A percentile compares a stretch with the other conserved stretches of the same genome.
These are phyloP conservation scores for Aspergillus egyptiacus DNA, from an alignment of 495 filamentous ascomycete species.

Conservation along the genomic window DNA sequence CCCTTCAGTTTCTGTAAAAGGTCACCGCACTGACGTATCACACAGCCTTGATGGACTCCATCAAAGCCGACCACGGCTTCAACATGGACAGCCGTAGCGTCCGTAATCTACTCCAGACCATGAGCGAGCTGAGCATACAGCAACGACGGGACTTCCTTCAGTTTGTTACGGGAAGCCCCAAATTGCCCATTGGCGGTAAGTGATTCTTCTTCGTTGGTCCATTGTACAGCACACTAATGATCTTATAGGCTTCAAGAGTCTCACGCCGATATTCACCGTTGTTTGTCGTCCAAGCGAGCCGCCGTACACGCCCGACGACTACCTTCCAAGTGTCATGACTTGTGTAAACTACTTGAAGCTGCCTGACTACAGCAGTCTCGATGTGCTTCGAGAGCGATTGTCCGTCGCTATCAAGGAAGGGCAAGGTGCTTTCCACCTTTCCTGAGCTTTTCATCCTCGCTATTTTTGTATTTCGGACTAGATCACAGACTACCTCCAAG, in stretches of 20 bases:
- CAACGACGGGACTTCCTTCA: conserved; percentile 94
- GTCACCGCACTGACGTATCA: conserved; percentile 13
- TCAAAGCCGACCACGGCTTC: conserved; percentile 99
- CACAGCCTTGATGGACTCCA: conserved; percentile 88
- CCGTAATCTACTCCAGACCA: conserved; percentile 84
- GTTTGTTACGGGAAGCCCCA: conserved; percentile 97
- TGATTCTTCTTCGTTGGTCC: conserved; percentile 1
- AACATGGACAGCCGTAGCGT: conserved; percentile 99
- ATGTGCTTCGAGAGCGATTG: conserved; percentile 68
- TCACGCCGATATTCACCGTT: conserved; percentile 97
- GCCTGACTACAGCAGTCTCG: conserved; percentile 83
- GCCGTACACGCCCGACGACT: conserved; percentile 92
- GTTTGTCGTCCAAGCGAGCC: conserved; percentile 97
- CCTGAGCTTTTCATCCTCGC: conserved; percentile 38
- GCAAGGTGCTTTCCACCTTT: conserved; percentile 98
- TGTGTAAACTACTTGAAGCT: conserved; percentile 99
- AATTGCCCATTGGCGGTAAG: conserved; percentile 96
- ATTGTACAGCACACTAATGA: conserved; percentile 20
- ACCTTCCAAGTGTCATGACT: conserved; percentile 98
- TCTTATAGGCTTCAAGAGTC: conserved; percentile 79
- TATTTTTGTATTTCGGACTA: not conserved
- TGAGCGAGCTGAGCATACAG: conserved; percentile 75
- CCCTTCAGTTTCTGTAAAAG: not conserved
- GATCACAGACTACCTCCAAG: too few species aligned
- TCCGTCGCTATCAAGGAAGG: conserved; percentile 88